Evolutionary conservation across 768 basidiomycete species (phyloP).

Genomic region (Flagelloscypha sp.): DNA sequence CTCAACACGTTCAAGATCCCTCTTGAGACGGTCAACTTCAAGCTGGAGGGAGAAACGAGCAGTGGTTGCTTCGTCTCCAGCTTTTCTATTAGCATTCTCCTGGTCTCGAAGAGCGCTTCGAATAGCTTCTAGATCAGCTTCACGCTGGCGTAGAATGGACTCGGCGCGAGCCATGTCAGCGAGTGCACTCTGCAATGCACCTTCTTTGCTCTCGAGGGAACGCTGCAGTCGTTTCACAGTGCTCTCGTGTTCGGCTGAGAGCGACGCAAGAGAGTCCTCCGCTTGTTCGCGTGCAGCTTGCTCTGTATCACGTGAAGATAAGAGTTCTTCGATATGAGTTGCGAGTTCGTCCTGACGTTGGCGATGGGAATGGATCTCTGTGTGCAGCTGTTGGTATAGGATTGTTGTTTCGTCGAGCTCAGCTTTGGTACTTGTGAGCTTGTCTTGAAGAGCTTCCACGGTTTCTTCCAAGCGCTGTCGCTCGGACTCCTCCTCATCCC

Average conservation of each 20-base stretch:
- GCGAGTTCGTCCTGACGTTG: constrained; percentile 73
- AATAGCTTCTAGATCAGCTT: constrained; percentile 65
- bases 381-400: constrained; percentile 52
- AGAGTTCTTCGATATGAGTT: constrained; percentile 63
- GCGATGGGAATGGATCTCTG: constrained; percentile 61
- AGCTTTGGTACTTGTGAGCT: constrained; percentile 54
- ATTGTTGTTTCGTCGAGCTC: constrained; percentile 61
- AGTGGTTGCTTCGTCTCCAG: constrained; percentile 78
- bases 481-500: constrained; percentile 71
- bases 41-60: constrained; percentile 83
- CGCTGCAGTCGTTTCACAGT: constrained; percentile 53
- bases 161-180: constrained; percentile 57
- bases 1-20: constrained; percentile 76
- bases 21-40: constrained; percentile 77
- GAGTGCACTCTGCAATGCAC: constrained; percentile 54
- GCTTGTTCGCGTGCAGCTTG: constrained; percentile 45
- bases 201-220: constrained; percentile 60
- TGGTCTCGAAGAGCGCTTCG: constrained; percentile 62
- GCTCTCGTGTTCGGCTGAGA: constrained; percentile 58
- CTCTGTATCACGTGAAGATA: constrained; percentile 52
- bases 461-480: constrained; percentile 61
- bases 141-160: constrained; percentile 59
- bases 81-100: constrained; percentile 69
- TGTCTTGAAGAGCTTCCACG: constrained; percentile 77
- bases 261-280: constrained; percentile 45